Evolutionary conservation across 352 stramenopile species (phyloP).

Genomic region (Globisporangium alternatum): DNA sequence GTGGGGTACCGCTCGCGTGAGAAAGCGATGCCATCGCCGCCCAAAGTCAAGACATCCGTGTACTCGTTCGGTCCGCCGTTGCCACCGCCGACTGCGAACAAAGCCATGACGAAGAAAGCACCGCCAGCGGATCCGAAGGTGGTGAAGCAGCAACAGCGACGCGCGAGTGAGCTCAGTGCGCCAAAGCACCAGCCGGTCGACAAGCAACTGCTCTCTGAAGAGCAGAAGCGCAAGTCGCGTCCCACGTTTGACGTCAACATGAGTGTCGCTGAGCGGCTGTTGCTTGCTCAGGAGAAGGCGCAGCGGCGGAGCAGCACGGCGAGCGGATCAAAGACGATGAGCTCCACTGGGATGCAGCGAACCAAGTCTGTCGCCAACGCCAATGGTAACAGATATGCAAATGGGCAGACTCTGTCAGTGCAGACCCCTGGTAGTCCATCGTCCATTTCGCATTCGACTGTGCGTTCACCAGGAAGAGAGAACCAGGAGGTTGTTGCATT

Average conservation of each 20-base stretch:
- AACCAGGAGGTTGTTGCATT: slow-evolving; percentile 20
- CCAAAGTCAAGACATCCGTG: slow-evolving; percentile 43
- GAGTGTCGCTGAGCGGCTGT: slow-evolving; percentile 61
- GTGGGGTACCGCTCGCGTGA: slow-evolving; percentile 52
- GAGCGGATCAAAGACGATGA: background rate
- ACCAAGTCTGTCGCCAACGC: slow-evolving; percentile 2
- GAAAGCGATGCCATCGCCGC: slow-evolving; percentile 56
- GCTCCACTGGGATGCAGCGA: background rate
- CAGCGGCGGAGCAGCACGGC: slow-evolving; percentile 24
- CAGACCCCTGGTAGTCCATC: background rate
- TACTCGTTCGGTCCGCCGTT: slow-evolving; percentile 51
- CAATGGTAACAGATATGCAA: background rate
- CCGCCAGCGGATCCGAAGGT: slow-evolving; percentile 29
- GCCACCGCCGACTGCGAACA: slow-evolving; percentile 28
- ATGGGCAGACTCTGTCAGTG: background rate
- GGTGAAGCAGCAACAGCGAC: slow-evolving; percentile 49
- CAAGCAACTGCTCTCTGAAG: slow-evolving; percentile 46
- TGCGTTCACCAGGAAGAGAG: background rate
- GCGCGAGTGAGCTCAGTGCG: slow-evolving; percentile 58
- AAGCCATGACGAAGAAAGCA: slow-evolving; percentile 39
- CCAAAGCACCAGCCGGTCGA: slow-evolving; percentile 64
- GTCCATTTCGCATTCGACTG: background rate
- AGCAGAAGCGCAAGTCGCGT: slow-evolving; percentile 59
- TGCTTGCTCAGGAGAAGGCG: slow-evolving; percentile 49
- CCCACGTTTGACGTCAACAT: slow-evolving; percentile 60